Evolutionary conservation across 129 eudicot genomes (phyloP).

Genomic region (Calendula officinalis): DNA sequence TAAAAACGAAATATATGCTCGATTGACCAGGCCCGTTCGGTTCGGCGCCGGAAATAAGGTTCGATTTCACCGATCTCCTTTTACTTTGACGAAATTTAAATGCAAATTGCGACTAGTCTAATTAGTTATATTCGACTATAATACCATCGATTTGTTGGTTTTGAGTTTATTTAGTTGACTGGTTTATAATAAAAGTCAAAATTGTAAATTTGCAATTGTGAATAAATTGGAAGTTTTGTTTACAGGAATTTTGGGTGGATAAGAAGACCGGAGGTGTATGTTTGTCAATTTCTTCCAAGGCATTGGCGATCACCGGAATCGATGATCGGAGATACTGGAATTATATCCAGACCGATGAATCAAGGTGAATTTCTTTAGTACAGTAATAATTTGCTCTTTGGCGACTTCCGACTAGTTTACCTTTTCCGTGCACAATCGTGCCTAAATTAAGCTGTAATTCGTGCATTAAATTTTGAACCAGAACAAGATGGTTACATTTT

Average conservation of each 20-base stretch:
- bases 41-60: slow-evolving; percentile 38
- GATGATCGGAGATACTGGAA: slow-evolving; percentile 94
- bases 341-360: slow-evolving; percentile 63
- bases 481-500: too few species aligned
- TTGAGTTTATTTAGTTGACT: slow-evolving; percentile 20
- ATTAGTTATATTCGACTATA: too few species aligned
- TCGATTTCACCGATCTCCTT: background rate
- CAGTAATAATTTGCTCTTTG: too few species aligned
- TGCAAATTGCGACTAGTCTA: too few species aligned
- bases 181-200: slow-evolving; percentile 16
- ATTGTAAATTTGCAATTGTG: too few species aligned
- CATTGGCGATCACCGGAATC: slow-evolving; percentile 73
- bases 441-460: too few species aligned
- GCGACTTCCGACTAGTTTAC: too few species aligned
- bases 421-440: too few species aligned
- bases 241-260: slow-evolving; percentile 77
- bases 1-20: slow-evolving; percentile 50
- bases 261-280: slow-evolving; percentile 75
- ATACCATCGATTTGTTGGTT: too few species aligned
- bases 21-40: slow-evolving; percentile 29
- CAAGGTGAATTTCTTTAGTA: slow-evolving; percentile 48
- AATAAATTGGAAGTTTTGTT: slow-evolving; percentile 5
- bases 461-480: too few species aligned
- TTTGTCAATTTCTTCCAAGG: slow-evolving; percentile 70
- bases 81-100: background rate